phyloP scores from a whole-genome alignment of 208 protist species.

The Crithidia acanthocephali region DNA sequence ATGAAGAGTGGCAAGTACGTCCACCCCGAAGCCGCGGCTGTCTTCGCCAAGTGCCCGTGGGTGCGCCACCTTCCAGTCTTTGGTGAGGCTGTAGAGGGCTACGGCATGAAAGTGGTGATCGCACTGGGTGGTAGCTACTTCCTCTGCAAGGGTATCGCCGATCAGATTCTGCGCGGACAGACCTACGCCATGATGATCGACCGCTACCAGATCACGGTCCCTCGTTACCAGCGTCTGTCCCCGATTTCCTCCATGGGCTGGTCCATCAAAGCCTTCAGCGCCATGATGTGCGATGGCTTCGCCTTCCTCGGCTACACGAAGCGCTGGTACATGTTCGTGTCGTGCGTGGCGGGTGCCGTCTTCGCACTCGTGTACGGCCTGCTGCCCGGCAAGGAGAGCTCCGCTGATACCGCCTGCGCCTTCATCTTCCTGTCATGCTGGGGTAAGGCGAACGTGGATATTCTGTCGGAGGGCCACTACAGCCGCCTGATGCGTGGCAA shows the following conservation, averaged over 20 bases:
- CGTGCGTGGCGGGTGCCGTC: constrained; percentile 47
- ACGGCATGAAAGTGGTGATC: constrained; percentile 41
- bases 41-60: constrained; percentile 42
- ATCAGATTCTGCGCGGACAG: constrained; percentile 47
- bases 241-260: constrained; percentile 52
- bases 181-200: constrained; percentile 66
- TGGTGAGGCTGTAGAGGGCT: constrained; percentile 44
- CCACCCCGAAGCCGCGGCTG: constrained; percentile 33
- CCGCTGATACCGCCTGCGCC: constrained; percentile 45
- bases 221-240: constrained; percentile 55
- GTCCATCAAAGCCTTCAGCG: constrained; percentile 66
- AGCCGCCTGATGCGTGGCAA: constrained; percentile 61
- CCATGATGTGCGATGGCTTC: constrained; percentile 60
- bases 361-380: constrained; percentile 52
- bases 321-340: constrained; percentile 69
- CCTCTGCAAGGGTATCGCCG: constrained; percentile 54
- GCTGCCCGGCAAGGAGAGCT: constrained; percentile 43
- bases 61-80: constrained; percentile 42
- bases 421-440: constrained; percentile 70
- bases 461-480: constrained; percentile 84
- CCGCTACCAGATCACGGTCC: constrained; percentile 42
- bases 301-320: constrained; percentile 74
- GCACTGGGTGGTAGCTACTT: constrained; percentile 53
- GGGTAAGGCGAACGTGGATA: constrained; percentile 71
- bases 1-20: too few relatives aligned